phyloP scores from a whole-genome alignment of 2,329 filamentous ascomycete species.

The Phaeosphaeriaceae sp. region DNA sequence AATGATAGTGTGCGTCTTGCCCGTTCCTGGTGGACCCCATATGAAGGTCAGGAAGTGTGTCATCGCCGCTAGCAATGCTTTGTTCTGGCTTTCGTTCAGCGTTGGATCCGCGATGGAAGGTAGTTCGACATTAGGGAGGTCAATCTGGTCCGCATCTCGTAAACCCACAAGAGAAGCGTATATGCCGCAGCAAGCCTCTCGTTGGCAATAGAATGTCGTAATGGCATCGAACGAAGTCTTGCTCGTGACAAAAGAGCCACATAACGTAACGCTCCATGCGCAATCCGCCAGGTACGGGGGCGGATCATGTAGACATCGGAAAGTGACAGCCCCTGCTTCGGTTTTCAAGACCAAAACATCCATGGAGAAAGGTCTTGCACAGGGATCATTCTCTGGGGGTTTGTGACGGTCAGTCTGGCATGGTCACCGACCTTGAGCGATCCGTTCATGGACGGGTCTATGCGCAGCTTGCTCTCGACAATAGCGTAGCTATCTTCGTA shows the following conservation, averaged over 20 bases:
- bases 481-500: slow-evolving; percentile 16
- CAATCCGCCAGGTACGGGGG: slow-evolving; percentile 47
- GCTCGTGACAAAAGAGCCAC: slow-evolving; percentile 52
- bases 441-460: slow-evolving; percentile 21
- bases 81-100: slow-evolving; percentile 48
- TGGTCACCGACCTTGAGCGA: slow-evolving; percentile 34
- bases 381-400: slow-evolving; percentile 40
- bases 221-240: slow-evolving; percentile 52
- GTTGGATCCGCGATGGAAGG: slow-evolving; percentile 11
- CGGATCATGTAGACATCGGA: slow-evolving; percentile 50
- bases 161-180: slow-evolving; percentile 27
- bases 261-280: slow-evolving; percentile 49
- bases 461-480: slow-evolving; percentile 22
- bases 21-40: slow-evolving; percentile 57
- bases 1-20: slow-evolving; percentile 54
- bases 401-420: slow-evolving; percentile 45
- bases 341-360: slow-evolving; percentile 49
- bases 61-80: slow-evolving; percentile 42
- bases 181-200: slow-evolving; percentile 44
- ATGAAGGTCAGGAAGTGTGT: slow-evolving; percentile 47
- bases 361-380: slow-evolving; percentile 41
- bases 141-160: slow-evolving; percentile 11
- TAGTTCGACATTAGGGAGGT: slow-evolving; percentile 17
- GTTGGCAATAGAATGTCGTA: slow-evolving; percentile 35
- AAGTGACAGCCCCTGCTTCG: slow-evolving; percentile 37